Evolutionary conservation across 1,139 yeast genomes (phyloP), one percentile per base, ranked within the genome.

Genomic region (Yamadazyma blattariae): DNA sequence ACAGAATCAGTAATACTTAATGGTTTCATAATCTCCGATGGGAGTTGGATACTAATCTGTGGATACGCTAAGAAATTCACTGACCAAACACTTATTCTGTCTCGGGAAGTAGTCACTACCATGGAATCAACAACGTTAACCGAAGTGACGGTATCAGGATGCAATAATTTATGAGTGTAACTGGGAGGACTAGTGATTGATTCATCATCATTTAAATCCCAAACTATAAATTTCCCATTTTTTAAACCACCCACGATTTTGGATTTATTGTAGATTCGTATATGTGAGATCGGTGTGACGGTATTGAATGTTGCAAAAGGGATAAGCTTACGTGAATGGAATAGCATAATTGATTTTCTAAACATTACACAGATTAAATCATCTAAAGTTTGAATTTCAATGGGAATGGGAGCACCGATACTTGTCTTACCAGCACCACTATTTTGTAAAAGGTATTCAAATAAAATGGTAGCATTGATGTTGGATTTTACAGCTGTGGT

Each of bases 1-100:
- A n/a, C 14, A n/a, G 13, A 13, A n/a, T 23, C 25, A 12, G n/a
- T 23, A n/a, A 23, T 23, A n/a, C 6, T 5, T 13, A 22, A 13
- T 15, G 31, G 31, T 16, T n/a, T 42, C 42, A 5, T 38, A 39
- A 9, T 19, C 13, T 9, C 34, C 29, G 21, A 30, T 34, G 7
- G 32, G 29, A 11, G 45, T 17, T 10, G 19, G 14, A 45, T 25
- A 6, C 40, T 42, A 16, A 19, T 25, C 20, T 41, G 37, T 7
- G 50, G 50, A 16, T 41, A 34, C 18, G 46, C 49, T 5, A 46
- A 27, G 29, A 39, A 50, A 39, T 61, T 67, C 6, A 65, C 51
- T 4, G 74, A 67, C 76, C 76, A 70, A 4, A 57, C 40, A 28
- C 67, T 68, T 11, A 68, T 45, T 5, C 59, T 45, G 0, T 73